Conservation (phyloP, 306 rosid species). For the Datisca glomerata region DNA sequence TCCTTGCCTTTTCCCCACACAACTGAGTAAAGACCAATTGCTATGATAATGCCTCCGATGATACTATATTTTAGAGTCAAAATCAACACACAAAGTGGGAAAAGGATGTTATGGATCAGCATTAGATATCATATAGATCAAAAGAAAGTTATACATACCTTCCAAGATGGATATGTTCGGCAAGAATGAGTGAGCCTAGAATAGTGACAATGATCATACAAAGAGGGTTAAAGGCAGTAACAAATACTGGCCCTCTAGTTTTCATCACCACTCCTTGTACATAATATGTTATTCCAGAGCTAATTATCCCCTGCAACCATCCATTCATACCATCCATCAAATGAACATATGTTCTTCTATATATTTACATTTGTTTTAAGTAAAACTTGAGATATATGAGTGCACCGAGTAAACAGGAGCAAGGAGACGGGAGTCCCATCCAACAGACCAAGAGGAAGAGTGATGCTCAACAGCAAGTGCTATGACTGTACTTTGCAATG, state of each 20-base stretch:
- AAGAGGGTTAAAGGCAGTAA: slow-evolving; percentile 66
- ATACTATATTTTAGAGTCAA: slow-evolving; percentile 19
- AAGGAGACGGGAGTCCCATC: slow-evolving; percentile 47
- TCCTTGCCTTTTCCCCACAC: slow-evolving; percentile 87
- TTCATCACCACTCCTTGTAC: slow-evolving; percentile 56
- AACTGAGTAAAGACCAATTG: slow-evolving; percentile 56
- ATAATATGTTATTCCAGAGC: slow-evolving; percentile 51
- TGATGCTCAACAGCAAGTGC: slow-evolving; percentile 36
- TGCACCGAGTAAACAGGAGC: slow-evolving; percentile 56
- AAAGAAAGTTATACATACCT: slow-evolving; percentile 33
- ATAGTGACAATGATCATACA: slow-evolving; percentile 50
- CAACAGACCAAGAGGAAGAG: slow-evolving; percentile 37
- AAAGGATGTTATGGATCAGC: too few species aligned
- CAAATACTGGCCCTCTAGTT: slow-evolving; percentile 60
- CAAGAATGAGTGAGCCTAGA: slow-evolving; percentile 38
- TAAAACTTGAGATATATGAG: too few species aligned
- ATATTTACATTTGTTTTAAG: too few species aligned
- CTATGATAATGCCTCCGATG: slow-evolving; percentile 52
- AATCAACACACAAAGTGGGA: too few species aligned
- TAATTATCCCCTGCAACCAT: slow-evolving; percentile 56
- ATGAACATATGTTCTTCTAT: too few species aligned
- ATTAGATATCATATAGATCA: too few species aligned
- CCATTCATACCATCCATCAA: too few species aligned
- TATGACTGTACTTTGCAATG: slow-evolving; percentile 29
- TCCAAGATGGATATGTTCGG: slow-evolving; percentile 58